A percentile compares a stretch with the other conserved stretches of the same genome.
Conservation (phyloP, 2,329 filamentous ascomycete species). For the Cladophialophora exuberans region DNA sequence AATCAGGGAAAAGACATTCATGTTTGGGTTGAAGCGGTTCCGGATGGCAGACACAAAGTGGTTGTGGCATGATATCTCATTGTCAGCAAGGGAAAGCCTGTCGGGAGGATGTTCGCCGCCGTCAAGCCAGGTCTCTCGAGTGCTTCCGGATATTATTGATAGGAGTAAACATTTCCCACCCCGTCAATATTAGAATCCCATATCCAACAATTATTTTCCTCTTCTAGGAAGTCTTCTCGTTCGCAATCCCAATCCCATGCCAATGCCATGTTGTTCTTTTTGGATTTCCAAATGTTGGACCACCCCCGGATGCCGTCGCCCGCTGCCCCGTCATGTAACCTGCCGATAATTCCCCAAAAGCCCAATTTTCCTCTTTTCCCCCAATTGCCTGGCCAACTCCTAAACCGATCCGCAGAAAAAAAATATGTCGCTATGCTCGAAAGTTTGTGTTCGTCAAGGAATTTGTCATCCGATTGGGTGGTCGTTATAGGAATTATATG, state of each 20-base stretch:
- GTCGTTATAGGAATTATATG: conserved; percentile 18
- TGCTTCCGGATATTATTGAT: too few species aligned
- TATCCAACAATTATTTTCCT: neutral
- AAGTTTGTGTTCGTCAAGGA: conserved; percentile 19
- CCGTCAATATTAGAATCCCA: neutral
- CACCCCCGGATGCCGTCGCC: conserved; percentile 14
- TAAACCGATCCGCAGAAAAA: neutral
- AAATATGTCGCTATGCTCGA: conserved; percentile 21
- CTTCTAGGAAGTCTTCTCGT: conserved; percentile 12
- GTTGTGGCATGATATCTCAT: neutral
- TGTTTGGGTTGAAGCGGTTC: neutral
- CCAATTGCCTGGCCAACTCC: conserved; percentile 10
- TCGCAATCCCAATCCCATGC: too few species aligned
- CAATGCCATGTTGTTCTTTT: neutral
- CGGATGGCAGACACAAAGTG: neutral
- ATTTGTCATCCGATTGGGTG: conserved; percentile 25
- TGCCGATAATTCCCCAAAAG: conserved; percentile 13
- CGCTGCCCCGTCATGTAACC: conserved; percentile 19
- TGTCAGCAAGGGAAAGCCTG: neutral
- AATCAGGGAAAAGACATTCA: too few species aligned
- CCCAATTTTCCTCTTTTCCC: conserved; percentile 4
- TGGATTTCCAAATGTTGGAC: conserved; percentile 20
- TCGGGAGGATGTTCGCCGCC: too few species aligned
- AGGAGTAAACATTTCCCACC: conserved; percentile 13
- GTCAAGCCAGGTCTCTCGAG: too few species aligned